Base-by-base conservation (phyloP, 805 yeast species). In the Nematodospora valgi region DNA sequence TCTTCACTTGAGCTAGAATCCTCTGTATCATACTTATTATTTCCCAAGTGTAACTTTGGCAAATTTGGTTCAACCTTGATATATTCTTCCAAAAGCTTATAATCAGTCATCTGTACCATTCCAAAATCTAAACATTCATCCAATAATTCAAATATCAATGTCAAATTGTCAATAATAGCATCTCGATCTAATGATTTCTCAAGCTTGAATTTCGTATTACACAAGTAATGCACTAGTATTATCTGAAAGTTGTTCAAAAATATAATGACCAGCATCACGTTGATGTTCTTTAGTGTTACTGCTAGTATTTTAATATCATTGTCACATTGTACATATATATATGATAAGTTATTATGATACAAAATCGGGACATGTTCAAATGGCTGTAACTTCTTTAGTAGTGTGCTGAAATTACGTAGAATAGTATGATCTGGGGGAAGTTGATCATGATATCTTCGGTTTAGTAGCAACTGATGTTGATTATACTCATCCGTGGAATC, bases 91-190 rank as follows among this genome's bases (percentile, higher is more conserved):
- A 88, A 67, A 9, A 88, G 74, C 43, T 81, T 82, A 34, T 78
- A 74, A 50, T 88, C 95, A 0, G 96, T 84, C 35, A 83, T 67
- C 59, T 88, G 96, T 1, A 87, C 79, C n/a, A 83, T 61, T 6
- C 96, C 96, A 57, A 75, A 83, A 56, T 88, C 96, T 77, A 86
- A 74, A 70, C 87, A 83, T 52, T 87, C 96, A 52, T 87, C 96
- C 28, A 87, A 58, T n/a, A 87, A 61, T 54, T 88, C 96, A 57
- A 82, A 82, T 6, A 87, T 74, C 32, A 87, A 64, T 22, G 80
- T 78, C 44, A 76, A 74, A 56, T 87, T 91, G 56, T 87, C 95
- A 15, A 74, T 61, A 2, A 86, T 73, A 12, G 76, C 48, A 36
- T 82, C 88, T 35, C 71, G 71, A 47, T 75, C 76, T 26, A 83